Conservation (phyloP, 2,329 filamentous ascomycete species). For the Botryotinia convoluta region DNA sequence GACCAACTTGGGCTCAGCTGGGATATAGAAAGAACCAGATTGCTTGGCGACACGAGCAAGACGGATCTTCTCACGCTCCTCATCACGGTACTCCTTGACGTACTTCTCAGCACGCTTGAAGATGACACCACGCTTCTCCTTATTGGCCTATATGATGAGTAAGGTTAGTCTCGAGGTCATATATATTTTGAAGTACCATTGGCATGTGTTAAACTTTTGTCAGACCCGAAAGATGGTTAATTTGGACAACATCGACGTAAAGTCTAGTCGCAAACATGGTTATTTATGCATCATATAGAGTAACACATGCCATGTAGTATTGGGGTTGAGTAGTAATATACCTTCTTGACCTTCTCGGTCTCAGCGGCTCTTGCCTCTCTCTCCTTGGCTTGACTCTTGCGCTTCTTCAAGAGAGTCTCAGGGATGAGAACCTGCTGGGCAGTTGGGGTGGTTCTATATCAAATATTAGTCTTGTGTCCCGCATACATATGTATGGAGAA, state of each 20-base stretch:
- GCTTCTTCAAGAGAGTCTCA: constrained; percentile 99
- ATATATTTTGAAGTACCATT: constrained; percentile 26
- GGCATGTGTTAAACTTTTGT: constrained; percentile 43
- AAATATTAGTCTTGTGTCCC: constrained; percentile 74
- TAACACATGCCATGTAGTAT: not conserved
- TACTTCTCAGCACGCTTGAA: constrained; percentile 99
- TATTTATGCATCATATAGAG: constrained; percentile 78
- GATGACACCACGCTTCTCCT: constrained; percentile 97
- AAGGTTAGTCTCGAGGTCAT: constrained; percentile 40
- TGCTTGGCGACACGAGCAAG: constrained; percentile 86
- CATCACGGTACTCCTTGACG: constrained; percentile 98
- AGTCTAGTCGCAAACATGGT: constrained; percentile 78
- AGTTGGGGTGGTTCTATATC: constrained; percentile 83
- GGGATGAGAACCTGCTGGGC: constrained; percentile 95
- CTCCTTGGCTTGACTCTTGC: constrained; percentile 99
- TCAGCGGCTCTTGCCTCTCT: constrained; percentile 82
- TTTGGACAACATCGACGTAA: constrained; percentile 92
- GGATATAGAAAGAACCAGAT: constrained; percentile 90
- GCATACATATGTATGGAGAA: constrained; percentile 61
- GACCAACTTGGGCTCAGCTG: constrained; percentile 92
- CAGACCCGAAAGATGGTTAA: constrained; percentile 99
- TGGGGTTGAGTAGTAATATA: constrained; percentile 41
- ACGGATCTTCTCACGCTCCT: constrained; percentile 97
- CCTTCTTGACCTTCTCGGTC: constrained; percentile 84
- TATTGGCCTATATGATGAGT: constrained; percentile 70